Evolutionary conservation across 2,329 filamentous ascomycete genomes (phyloP).

Genomic region (Ceratocystis cubensis): DNA sequence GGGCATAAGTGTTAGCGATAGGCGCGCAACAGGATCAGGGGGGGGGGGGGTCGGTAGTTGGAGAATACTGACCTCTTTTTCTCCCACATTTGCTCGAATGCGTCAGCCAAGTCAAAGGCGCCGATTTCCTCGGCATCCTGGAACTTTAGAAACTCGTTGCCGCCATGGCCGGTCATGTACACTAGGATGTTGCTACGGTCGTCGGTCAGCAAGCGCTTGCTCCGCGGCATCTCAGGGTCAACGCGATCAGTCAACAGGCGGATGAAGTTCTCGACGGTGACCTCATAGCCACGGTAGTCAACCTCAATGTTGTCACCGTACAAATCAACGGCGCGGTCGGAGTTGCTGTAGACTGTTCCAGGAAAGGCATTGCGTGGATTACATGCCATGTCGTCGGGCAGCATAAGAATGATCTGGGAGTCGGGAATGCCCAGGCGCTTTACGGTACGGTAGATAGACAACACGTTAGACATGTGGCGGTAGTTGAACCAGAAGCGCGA

Average conservation of each 20-base stretch:
- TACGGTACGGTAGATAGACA: constrained; percentile 94
- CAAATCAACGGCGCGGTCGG: constrained; percentile 84
- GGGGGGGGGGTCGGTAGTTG: background rate
- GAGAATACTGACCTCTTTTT: constrained; percentile 62
- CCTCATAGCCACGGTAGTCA: constrained; percentile 94
- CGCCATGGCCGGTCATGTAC: constrained; percentile 98
- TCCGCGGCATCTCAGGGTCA: constrained; percentile 85
- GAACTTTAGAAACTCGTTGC: constrained; percentile 96
- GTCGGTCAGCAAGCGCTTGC: constrained; percentile 86
- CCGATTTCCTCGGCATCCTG: constrained; percentile 97
- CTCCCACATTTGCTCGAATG: constrained; percentile 99
- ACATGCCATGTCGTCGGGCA: constrained; percentile 99
- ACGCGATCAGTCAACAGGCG: constrained; percentile 86
- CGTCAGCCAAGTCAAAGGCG: constrained; percentile 88
- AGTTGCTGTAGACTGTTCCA: constrained; percentile 96
- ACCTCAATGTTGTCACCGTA: constrained; percentile 99
- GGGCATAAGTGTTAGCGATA: no score
- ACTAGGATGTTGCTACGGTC: constrained; percentile 94
- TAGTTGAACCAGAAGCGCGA: constrained; percentile 99
- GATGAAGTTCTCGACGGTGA: constrained; percentile 98
- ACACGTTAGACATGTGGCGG: constrained; percentile 90
- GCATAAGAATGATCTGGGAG: constrained; percentile 98
- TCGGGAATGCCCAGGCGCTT: constrained; percentile 96
- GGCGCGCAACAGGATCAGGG: no score
- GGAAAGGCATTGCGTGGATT: constrained; percentile 97